These are phyloP conservation scores for Aspergillus homomorphus DNA, from an alignment of 495 filamentous ascomycete species.

Conservation along the genomic window DNA sequence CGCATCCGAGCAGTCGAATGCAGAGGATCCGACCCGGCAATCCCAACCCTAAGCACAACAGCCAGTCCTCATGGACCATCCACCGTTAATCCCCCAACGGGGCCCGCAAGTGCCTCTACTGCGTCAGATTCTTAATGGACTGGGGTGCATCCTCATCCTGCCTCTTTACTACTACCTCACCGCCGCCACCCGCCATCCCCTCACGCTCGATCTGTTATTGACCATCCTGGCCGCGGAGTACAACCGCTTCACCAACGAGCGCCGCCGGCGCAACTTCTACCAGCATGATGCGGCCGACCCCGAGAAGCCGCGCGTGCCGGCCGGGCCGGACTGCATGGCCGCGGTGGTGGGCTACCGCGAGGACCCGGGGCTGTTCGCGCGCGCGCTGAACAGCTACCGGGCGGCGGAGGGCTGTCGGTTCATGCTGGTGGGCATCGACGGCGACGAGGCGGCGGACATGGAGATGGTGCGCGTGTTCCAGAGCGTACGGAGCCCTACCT, in stretches of 20 bases:
- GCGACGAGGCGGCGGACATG: constrained; percentile 27
- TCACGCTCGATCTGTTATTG: constrained; percentile 25
- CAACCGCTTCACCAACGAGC: constrained; percentile 26
- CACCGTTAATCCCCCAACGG: constrained; percentile 19
- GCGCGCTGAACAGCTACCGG: constrained; percentile 32
- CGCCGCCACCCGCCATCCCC: constrained; percentile 22
- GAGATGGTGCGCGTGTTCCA: constrained; percentile 35
- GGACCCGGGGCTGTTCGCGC: constrained; percentile 28
- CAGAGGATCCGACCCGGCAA: not conserved
- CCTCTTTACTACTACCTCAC: constrained; percentile 24
- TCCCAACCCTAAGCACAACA: too few species aligned
- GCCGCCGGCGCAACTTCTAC: constrained; percentile 16
- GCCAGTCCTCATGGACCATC: not conserved
- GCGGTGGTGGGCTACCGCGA: constrained; percentile 35
- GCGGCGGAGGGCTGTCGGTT: constrained; percentile 25
- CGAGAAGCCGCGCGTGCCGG: not conserved
- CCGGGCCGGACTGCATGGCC: constrained; percentile 25
- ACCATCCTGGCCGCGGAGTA: constrained; percentile 27
- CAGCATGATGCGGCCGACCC: not conserved
- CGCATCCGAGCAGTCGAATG: not conserved
- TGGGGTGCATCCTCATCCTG: constrained; percentile 25
- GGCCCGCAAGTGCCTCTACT: constrained; percentile 24
- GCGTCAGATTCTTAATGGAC: constrained; percentile 26
- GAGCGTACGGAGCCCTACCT: not conserved
- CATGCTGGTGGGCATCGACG: constrained; percentile 31